A percentile compares a stretch with the other conserved stretches of the same genome.
These are phyloP conservation scores for Apiospora arundinis DNA, from an alignment of 2,329 filamentous ascomycete species.

Conservation along the genomic window DNA sequence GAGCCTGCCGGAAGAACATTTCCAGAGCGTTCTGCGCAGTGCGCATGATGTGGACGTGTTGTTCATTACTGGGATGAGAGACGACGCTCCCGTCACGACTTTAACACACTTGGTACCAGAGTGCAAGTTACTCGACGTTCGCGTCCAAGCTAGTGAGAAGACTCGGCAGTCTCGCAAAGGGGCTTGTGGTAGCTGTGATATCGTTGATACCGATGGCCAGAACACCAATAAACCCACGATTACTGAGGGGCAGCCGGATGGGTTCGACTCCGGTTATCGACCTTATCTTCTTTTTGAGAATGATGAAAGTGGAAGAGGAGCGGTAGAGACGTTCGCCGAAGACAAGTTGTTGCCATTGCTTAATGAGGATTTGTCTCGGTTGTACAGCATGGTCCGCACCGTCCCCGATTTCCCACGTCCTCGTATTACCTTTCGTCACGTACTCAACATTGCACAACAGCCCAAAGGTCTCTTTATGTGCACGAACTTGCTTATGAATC, in stretches of 20 bases:
- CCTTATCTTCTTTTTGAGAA: constrained; percentile 61
- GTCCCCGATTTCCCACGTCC: constrained; percentile 57
- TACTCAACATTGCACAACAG: constrained; percentile 61
- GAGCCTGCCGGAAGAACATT: constrained; percentile 56
- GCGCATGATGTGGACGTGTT: constrained; percentile 57
- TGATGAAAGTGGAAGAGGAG: constrained; percentile 46
- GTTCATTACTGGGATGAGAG: constrained; percentile 68
- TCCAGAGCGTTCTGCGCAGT: constrained; percentile 51
- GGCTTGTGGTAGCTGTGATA: constrained; percentile 23
- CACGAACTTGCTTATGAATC: constrained; percentile 53
- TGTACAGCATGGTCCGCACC: constrained; percentile 56
- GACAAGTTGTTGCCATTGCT: constrained; percentile 52
- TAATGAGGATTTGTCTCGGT: constrained; percentile 50
- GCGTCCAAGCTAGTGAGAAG: constrained; percentile 48
- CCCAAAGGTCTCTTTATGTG: constrained; percentile 57
- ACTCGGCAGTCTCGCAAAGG: constrained; percentile 46
- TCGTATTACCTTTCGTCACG: constrained; percentile 63
- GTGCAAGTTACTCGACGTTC: constrained; percentile 61
- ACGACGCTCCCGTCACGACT: constrained; percentile 59
- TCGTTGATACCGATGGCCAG: constrained; percentile 22
- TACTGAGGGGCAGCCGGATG: no score
- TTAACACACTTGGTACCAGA: constrained; percentile 54
- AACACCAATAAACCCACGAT: constrained; percentile 21
- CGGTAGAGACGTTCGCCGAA: constrained; percentile 48
- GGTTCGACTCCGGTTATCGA: neutral